Evolutionary conservation across 495 filamentous ascomycete genomes (phyloP).

Genomic region (Aspergillus bridgeri): DNA sequence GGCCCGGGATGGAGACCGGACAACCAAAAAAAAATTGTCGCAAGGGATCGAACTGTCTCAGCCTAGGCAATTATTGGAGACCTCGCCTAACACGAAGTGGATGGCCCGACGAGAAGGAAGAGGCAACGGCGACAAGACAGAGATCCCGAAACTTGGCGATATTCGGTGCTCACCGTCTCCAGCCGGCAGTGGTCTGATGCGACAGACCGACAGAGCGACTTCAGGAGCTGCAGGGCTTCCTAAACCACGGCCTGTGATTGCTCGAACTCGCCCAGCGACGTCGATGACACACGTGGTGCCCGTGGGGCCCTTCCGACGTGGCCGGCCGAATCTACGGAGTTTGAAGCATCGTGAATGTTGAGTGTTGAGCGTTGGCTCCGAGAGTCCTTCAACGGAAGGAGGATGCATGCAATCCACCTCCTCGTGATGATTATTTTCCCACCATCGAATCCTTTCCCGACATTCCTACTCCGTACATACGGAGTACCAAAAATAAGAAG

Average conservation of each 20-base stretch:
- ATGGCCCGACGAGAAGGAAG: constrained; percentile 1
- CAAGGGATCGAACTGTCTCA: constrained; percentile 4
- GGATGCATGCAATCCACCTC: background rate
- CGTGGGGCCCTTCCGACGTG: constrained; percentile 2
- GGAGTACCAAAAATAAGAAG: background rate
- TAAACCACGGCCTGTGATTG: background rate
- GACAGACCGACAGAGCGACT: background rate
- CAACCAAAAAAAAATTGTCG: background rate
- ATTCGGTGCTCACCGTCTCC: background rate
- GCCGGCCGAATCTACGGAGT: background rate
- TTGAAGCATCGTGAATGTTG: background rate
- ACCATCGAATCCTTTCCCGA: background rate
- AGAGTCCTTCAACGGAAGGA: background rate
- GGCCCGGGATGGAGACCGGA: constrained; percentile 1
- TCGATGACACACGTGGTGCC: constrained; percentile 11
- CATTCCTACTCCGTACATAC: too few relatives aligned
- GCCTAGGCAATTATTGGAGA: background rate
- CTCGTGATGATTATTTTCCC: background rate
- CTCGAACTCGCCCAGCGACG: background rate
- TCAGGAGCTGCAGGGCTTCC: background rate
- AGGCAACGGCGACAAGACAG: background rate
- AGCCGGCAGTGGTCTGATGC: constrained; percentile 13
- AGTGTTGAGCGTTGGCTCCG: background rate
- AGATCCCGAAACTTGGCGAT: constrained; percentile 13
- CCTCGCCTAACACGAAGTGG: constrained; percentile 6